Conservation (phyloP, 495 filamentous ascomycete species). For the Talaromyces liani region DNA sequence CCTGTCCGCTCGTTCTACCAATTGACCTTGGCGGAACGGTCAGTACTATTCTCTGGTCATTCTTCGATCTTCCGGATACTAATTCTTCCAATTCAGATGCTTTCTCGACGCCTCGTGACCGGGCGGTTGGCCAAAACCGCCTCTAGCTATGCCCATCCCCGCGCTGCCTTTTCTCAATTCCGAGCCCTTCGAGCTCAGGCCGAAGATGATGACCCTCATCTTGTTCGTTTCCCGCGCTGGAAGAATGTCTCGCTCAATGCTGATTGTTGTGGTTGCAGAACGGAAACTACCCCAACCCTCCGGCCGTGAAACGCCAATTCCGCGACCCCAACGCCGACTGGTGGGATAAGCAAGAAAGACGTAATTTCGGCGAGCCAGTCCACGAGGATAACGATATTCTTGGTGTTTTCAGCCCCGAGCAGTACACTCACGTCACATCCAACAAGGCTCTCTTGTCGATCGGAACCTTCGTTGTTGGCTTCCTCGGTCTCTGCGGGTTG, state of each 20-base stretch:
- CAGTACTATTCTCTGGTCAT: constrained; percentile 8
- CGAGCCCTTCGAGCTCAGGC: constrained; percentile 41
- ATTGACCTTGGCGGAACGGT: constrained; percentile 24
- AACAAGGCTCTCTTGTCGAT: constrained; percentile 66
- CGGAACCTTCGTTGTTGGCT: constrained; percentile 61
- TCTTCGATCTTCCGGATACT: background rate
- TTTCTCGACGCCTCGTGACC: constrained; percentile 52
- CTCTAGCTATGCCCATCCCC: constrained; percentile 43
- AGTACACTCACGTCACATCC: constrained; percentile 77
- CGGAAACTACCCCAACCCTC: constrained; percentile 87
- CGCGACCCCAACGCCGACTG: constrained; percentile 91
- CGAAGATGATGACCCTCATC: constrained; percentile 65
- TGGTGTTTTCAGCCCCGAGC: constrained; percentile 81
- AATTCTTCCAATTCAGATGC: constrained; percentile 44
- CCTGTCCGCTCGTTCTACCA: constrained; percentile 15
- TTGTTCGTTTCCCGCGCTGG: constrained; percentile 45
- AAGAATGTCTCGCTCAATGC: constrained; percentile 10
- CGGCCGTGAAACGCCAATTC: constrained; percentile 70
- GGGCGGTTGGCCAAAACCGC: constrained; percentile 39
- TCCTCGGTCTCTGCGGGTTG: constrained; percentile 63
- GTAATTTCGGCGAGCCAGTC: constrained; percentile 90
- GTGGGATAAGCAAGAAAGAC: constrained; percentile 96
- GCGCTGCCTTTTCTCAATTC: constrained; percentile 45
- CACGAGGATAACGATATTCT: constrained; percentile 97
- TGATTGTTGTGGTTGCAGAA: constrained; percentile 49